Base-by-base conservation (phyloP, 1,139 yeast species). In the Nadsonia starkeyi-henricii region DNA sequence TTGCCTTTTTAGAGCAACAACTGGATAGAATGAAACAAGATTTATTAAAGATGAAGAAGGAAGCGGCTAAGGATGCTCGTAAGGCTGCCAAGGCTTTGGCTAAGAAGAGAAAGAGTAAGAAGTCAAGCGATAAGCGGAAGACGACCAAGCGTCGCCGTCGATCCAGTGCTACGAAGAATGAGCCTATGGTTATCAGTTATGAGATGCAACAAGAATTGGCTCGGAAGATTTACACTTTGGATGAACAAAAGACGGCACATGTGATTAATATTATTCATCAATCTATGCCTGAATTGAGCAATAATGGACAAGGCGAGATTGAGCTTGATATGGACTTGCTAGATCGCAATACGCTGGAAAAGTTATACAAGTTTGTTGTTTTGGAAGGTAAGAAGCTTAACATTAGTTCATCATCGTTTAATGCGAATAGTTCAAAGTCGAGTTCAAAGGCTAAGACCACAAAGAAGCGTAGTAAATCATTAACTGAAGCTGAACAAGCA, bases 151-250 rank as follows among this genome's bases (percentile, higher is more conserved):
- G 39, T n/a, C 39, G 39, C 12, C 39, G 39, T 9, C 47, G 55
- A 17, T 23, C 51, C 17, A 50, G 54, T 36, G 41, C 43, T 46
- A 49, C 51, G 47, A 33, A 33, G 17, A 33, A 33, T 33, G 39
- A 33, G 12, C 39, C 39, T 13, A 57, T 55, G 41, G 65, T 55
- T 50, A 63, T 63, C 51, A 85, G 96, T 0, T 91, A 85, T 63
- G 97, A 89, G 62, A 91, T 91, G 97, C 91, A 93, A 74, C 85
- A 86, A 63, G 95, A 86, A 63, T 81, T 91, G 50, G 79, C 91
- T 50, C 96, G 88, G 61, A 79, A 81, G 59, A 91, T 91, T 61
- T 79, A 79, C 54, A 58, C 73, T 44, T 71, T 81, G 57, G 77
- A 88, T 36, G 95, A 86, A 55, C 80, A 82, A 65, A 86, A 85